Evolutionary conservation across 148 eudicot species (phyloP).

Genomic region (Chenopodium album): DNA sequence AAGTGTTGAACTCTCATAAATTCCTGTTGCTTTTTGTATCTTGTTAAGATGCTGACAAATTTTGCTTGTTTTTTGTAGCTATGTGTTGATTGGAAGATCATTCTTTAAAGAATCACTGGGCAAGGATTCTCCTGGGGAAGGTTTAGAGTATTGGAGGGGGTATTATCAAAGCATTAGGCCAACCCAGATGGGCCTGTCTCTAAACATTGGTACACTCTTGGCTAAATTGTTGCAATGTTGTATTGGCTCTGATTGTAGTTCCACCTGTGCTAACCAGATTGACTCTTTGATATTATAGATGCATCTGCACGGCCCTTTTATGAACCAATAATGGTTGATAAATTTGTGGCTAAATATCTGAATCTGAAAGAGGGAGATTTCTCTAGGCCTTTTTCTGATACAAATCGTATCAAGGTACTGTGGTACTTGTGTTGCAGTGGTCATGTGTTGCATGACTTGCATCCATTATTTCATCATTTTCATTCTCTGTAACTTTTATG

Average conservation of each 20-base stretch:
- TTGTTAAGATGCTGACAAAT: neutral
- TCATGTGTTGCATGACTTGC: no score
- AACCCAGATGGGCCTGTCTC: slow-evolving; percentile 83
- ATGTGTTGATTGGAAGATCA: slow-evolving; percentile 65
- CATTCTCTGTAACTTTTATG: no score
- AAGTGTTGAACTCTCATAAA: no score
- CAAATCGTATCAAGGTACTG: slow-evolving; percentile 57
- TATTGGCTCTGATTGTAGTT: no score
- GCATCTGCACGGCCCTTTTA: slow-evolving; percentile 70
- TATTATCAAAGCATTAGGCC: slow-evolving; percentile 82
- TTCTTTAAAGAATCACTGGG: slow-evolving; percentile 42
- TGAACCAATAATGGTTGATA: slow-evolving; percentile 43
- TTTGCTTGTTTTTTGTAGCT: slow-evolving; percentile 31
- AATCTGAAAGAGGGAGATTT: slow-evolving; percentile 32
- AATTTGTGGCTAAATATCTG: slow-evolving; percentile 38
- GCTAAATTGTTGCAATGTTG: no score
- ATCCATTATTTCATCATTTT: no score
- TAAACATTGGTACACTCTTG: slow-evolving; percentile 56
- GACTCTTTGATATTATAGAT: slow-evolving; percentile 37
- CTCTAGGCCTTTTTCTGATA: slow-evolving; percentile 46
- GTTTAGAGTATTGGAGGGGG: slow-evolving; percentile 74
- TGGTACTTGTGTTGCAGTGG: neutral
- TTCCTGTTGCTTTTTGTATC: neutral
- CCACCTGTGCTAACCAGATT: no score
- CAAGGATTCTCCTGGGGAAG: slow-evolving; percentile 46